Percentiles rank a stretch among this genome's conserved stretches.
Conservation (phyloP, 2,329 filamentous ascomycete species). For the Diplodia corticola region DNA sequence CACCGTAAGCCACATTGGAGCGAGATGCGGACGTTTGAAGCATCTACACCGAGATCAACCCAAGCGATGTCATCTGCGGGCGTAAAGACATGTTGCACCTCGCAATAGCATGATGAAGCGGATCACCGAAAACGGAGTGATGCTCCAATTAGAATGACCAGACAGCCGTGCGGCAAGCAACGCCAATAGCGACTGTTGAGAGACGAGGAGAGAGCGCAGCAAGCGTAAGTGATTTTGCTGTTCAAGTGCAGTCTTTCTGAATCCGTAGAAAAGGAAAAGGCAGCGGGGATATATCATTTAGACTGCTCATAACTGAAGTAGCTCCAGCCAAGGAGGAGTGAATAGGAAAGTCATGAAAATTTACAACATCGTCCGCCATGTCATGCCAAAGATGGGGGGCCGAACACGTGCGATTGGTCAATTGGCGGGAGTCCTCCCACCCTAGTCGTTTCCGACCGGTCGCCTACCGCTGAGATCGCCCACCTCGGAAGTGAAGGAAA, state of each 20-base stretch:
- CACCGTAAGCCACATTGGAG: neutral
- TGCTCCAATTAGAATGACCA: neutral
- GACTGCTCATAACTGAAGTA: conserved; percentile 13
- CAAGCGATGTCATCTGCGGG: neutral
- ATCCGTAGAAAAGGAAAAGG: conserved; percentile 2
- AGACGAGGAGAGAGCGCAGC: neutral
- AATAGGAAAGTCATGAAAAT: conserved; percentile 18
- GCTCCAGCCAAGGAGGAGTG: conserved; percentile 6
- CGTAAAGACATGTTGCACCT: neutral
- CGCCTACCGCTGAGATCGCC: neutral
- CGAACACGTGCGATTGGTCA: conserved; percentile 18
- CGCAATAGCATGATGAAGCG: neutral
- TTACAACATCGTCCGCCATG: conserved; percentile 10
- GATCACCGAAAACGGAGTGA: neutral
- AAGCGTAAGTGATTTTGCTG: neutral
- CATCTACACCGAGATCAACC: neutral
- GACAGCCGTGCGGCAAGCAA: neutral
- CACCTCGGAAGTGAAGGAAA: neutral
- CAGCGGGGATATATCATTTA: conserved; percentile 21
- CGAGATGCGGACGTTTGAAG: neutral
- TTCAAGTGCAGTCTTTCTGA: neutral
- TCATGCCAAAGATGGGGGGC: conserved; percentile 1
- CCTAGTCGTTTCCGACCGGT: neutral
- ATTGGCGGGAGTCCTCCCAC: neutral
- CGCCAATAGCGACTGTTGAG: neutral